A percentile compares a stretch with the other conserved stretches of the same genome.
Conservation (phyloP, 345 rosid genomes). For the Tarenaya hassleriana region DNA sequence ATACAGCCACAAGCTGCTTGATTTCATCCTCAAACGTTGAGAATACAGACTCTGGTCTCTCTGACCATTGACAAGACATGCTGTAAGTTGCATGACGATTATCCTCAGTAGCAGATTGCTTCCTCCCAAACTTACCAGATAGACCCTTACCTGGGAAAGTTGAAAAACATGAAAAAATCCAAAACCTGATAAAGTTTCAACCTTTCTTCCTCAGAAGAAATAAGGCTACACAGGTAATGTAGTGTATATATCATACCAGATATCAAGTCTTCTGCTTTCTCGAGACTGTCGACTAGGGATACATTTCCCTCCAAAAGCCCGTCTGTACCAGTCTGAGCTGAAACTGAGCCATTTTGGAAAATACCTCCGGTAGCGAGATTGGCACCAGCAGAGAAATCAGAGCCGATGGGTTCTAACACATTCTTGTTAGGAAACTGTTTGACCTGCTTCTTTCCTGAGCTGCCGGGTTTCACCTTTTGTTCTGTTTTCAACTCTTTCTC, state of each 20-base stretch:
- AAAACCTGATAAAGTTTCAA: neutral
- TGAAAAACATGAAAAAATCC: neutral
- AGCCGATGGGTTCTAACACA: constrained; percentile 43
- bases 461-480: constrained; percentile 36
- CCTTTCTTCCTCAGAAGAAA: constrained; percentile 1
- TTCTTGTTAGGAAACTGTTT: constrained; percentile 46
- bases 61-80: constrained; percentile 37
- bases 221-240: neutral
- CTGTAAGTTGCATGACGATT: constrained; percentile 59
- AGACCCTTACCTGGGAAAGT: constrained; percentile 47
- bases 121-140: constrained; percentile 49
- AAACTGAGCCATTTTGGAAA: constrained; percentile 35
- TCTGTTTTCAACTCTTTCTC: constrained; percentile 50
- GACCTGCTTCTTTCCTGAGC: constrained; percentile 45
- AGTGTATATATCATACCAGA: constrained; percentile 55
- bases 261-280: constrained; percentile 65
- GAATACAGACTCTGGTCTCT: constrained; percentile 58
- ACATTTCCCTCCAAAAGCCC: constrained; percentile 41
- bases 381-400: constrained; percentile 61
- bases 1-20: constrained; percentile 79
- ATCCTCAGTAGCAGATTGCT: constrained; percentile 44
- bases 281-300: constrained; percentile 41
- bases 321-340: constrained; percentile 40
- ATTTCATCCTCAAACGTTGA: constrained; percentile 73
- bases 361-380: constrained; percentile 51